Evolutionary conservation across 352 stramenopile species (phyloP).

Genomic region (Paralagenidium karlingii): DNA sequence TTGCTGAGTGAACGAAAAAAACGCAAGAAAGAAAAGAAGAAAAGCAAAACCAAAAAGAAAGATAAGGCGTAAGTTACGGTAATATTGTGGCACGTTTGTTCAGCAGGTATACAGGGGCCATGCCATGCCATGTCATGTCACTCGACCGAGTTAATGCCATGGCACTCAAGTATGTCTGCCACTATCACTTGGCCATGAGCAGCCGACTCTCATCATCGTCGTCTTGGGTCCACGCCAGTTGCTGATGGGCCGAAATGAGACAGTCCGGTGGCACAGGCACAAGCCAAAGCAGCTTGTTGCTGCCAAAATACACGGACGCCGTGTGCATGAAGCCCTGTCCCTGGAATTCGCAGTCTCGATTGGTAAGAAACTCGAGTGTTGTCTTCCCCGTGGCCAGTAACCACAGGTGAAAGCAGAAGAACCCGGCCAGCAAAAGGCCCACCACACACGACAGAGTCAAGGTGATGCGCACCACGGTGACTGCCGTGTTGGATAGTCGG

Average conservation of each 20-base stretch:
- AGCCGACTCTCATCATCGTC: conserved; percentile 17
- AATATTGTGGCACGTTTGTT: conserved; percentile 1
- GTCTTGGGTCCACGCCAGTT: conserved; percentile 15
- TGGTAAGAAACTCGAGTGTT: conserved; percentile 61
- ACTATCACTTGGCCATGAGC: conserved; percentile 13
- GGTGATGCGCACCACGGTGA: conserved; percentile 2
- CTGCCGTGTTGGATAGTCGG: conserved; percentile 7
- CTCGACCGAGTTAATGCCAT: neutral
- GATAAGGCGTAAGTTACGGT: conserved; percentile 26
- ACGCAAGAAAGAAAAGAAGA: conserved; percentile 85
- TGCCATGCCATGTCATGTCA: neutral
- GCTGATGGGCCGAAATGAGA: neutral
- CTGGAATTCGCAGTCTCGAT: conserved; percentile 40
- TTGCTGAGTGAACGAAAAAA: conserved; percentile 74
- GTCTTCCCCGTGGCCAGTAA: conserved; percentile 46
- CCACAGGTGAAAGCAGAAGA: conserved; percentile 69
- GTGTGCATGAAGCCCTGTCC: conserved; percentile 41
- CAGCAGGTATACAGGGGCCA: neutral
- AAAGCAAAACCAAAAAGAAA: conserved; percentile 84
- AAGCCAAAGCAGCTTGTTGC: conserved; percentile 33
- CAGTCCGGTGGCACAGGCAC: conserved; percentile 28
- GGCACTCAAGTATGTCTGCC: neutral
- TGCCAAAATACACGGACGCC: conserved; percentile 53
- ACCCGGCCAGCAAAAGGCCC: conserved; percentile 42
- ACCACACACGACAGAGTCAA: conserved; percentile 26